Percentiles rank a stretch among this genome's conserved stretches.
These are phyloP conservation scores for Pleurotus salmoneostramineus DNA, from an alignment of 768 basidiomycete species.

Conservation along the genomic window DNA sequence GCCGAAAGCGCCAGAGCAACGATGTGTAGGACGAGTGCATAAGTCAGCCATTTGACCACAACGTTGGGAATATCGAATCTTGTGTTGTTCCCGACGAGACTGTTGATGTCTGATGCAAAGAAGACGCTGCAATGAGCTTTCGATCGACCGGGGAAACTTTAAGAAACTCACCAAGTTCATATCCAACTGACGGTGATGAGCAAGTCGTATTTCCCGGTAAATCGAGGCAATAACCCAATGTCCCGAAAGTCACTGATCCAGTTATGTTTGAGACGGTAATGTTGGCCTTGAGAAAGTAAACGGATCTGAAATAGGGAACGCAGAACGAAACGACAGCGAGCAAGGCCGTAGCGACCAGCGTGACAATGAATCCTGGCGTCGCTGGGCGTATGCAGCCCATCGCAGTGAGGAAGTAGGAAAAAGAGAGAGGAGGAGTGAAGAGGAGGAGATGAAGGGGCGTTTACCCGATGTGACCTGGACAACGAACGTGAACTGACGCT, in stretches of 20 bases:
- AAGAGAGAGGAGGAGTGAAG: not conserved
- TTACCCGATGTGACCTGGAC: not conserved
- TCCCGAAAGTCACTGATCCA: constrained; percentile 80
- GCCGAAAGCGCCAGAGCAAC: constrained; percentile 77
- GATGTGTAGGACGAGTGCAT: constrained; percentile 88
- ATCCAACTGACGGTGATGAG: constrained; percentile 79
- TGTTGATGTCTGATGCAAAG: constrained; percentile 64
- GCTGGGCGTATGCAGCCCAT: constrained; percentile 78
- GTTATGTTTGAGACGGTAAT: constrained; percentile 40
- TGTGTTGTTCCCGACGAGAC: constrained; percentile 66
- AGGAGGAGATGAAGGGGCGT: not conserved
- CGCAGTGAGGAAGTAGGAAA: constrained; percentile 7
- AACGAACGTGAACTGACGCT: constrained; percentile 2
- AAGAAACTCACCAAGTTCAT: constrained; percentile 69
- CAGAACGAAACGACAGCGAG: constrained; percentile 88
- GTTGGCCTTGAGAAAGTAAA: constrained; percentile 84
- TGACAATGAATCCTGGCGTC: constrained; percentile 86
- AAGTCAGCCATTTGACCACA: constrained; percentile 93
- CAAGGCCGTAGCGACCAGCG: constrained; percentile 71
- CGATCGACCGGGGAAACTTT: not conserved
- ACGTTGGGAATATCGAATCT: constrained; percentile 74
- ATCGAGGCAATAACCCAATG: constrained; percentile 82
- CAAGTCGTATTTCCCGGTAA: constrained; percentile 58
- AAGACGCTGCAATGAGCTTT: constrained; percentile 6
- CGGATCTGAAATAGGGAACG: constrained; percentile 83